Evolutionary conservation across 1,139 yeast genomes (phyloP).

Genomic region (Hyphopichia khmerensis): DNA sequence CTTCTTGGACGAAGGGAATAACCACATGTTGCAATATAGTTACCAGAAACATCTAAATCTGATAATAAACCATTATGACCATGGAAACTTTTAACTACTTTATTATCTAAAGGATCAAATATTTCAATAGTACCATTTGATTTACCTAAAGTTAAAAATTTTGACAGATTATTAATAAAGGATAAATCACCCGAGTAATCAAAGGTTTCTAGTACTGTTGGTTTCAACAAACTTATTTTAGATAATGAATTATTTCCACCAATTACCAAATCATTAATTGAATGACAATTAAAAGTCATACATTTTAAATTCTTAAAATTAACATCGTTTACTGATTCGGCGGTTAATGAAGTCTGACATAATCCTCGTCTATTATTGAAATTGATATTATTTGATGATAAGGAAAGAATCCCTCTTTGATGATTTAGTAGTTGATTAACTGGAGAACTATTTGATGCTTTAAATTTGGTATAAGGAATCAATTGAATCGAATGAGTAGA

Average conservation of each 20-base stretch:
- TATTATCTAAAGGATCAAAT: constrained; percentile 65
- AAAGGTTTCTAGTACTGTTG: constrained; percentile 23
- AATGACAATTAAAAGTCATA: constrained; percentile 36
- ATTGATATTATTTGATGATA: constrained; percentile 52
- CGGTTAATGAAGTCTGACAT: constrained; percentile 35
- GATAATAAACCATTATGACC: constrained; percentile 79
- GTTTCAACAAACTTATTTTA: constrained; percentile 63
- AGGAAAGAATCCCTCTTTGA: constrained; percentile 56
- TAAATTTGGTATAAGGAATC: constrained; percentile 52
- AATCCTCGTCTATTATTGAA: constrained; percentile 61
- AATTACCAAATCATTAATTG: constrained; percentile 37
- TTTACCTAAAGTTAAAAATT: constrained; percentile 61
- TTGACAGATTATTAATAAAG: constrained; percentile 32
- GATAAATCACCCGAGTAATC: constrained; percentile 34
- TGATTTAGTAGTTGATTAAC: constrained; percentile 53
- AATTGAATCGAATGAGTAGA: constrained; percentile 16
- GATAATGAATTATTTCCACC: constrained; percentile 41
- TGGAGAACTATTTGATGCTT: constrained; percentile 40
- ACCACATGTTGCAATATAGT: constrained; percentile 81
- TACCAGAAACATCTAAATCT: constrained; percentile 76
- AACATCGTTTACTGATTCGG: constrained; percentile 26
- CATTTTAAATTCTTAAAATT: constrained; percentile 28
- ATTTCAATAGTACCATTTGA: constrained; percentile 71
- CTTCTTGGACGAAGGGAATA: constrained; percentile 51
- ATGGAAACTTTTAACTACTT: constrained; percentile 55